Base-by-base conservation (phyloP, 1,284 basidiomycete genomes). In the Ceratobasidium sp. region DNA sequence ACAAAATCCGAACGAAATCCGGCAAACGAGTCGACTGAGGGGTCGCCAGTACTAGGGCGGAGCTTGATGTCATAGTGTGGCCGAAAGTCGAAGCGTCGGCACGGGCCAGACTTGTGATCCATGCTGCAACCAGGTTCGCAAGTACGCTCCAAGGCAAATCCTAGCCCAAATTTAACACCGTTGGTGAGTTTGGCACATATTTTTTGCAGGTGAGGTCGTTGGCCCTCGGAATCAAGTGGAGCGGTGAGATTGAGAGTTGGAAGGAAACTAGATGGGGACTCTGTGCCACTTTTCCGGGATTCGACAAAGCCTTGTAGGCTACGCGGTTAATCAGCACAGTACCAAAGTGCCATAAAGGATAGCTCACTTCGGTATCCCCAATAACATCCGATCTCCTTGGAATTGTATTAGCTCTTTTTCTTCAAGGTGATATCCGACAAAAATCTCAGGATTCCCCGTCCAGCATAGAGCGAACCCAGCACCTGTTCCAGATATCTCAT, bases 1-100 rank as follows among this genome's bases (percentile, higher is more conserved):
- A 98, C 90, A 81, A 95, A 98, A 82, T 98, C 92, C 8, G 96
- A 98, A 41, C 97, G 90, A 83, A 98, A 98, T 1, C 89, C 92
- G 75, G 88, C 88, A 81, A 90, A 98, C 0, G 96, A 96, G 83
- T 99, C 96, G 34, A 73, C 41, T 59, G 79, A 79, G 24, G 51
- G 43, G 63, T 72, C 61, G 41, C 71, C 24, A n/a, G n/a, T 46
- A 24, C 16, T 48, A 1, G 27, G 74, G 84, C 88, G 79, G 14
- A 96, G 83, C 54, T 87, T 87, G 8, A 98, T 91, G 29, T 90
- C 81, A 82, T 95, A 90, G 82, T 99, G 97, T 22, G 93, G 92
- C 39, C 85, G 85, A 82, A 97, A 98, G 62, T 89, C 84, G 80
- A 95, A 97, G 78, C 89, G 83, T 53, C 96, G 90, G 81, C 96